Evolutionary conservation across 805 yeast genomes (phyloP).

Genomic region (Vanderwaltozyma tropicalis): DNA sequence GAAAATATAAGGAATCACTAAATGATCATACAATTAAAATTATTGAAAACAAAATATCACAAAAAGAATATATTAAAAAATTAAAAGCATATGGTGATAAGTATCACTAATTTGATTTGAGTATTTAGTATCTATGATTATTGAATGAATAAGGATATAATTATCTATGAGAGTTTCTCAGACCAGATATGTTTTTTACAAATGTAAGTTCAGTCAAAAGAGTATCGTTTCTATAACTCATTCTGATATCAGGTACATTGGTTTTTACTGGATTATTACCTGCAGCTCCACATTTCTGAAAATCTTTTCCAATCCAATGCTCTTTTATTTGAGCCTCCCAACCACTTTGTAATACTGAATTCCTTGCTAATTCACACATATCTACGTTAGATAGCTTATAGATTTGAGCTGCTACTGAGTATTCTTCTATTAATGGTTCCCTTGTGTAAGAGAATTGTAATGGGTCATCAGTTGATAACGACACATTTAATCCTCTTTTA

Average conservation of each 20-base stretch:
- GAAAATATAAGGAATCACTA: constrained; percentile 22
- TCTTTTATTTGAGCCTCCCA: constrained; percentile 78
- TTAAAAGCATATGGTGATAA: not conserved
- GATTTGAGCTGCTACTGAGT: constrained; percentile 96
- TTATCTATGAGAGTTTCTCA: too few relatives aligned
- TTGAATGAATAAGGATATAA: too few relatives aligned
- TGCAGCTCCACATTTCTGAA: constrained; percentile 46
- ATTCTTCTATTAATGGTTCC: constrained; percentile 95
- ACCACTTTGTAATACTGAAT: constrained; percentile 89
- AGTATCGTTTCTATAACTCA: constrained; percentile 77
- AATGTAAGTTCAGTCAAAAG: constrained; percentile 59
- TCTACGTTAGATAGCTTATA: constrained; percentile 90
- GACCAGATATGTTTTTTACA: too few relatives aligned
- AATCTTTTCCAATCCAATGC: constrained; percentile 84
- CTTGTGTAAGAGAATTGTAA: constrained; percentile 93
- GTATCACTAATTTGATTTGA: not conserved
- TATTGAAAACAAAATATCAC: not conserved
- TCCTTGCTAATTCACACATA: constrained; percentile 92
- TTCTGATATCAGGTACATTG: constrained; percentile 85
- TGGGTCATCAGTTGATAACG: constrained; percentile 95
- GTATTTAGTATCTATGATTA: too few relatives aligned
- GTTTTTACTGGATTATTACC: constrained; percentile 90
- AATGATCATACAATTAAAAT: constrained; percentile 6
- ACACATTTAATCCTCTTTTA: constrained; percentile 87
- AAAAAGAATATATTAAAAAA: not conserved